Evolutionary conservation across 2,329 filamentous ascomycete species (phyloP).

Genomic region (Raffaelea deltoideospora): DNA sequence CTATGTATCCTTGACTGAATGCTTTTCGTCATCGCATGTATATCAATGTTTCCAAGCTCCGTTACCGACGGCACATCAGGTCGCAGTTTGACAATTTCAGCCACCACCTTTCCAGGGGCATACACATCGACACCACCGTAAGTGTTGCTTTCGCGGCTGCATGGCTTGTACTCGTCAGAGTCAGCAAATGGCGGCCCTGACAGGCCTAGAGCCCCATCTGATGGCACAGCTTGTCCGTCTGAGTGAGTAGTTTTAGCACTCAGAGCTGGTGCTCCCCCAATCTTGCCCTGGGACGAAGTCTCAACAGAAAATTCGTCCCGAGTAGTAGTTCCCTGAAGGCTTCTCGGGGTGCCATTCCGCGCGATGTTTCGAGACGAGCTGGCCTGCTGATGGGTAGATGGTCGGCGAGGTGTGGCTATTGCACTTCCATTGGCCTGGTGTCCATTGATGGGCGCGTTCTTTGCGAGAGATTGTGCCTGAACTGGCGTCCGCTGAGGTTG

Average conservation of each 20-base stretch:
- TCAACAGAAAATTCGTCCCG: slow-evolving; percentile 25
- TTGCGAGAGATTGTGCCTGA: slow-evolving; percentile 25
- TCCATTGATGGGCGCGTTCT: slow-evolving; percentile 29
- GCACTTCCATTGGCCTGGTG: slow-evolving; percentile 33
- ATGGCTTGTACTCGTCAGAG: slow-evolving; percentile 39
- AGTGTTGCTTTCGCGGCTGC: slow-evolving; percentile 36
- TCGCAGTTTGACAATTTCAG: slow-evolving; percentile 51
- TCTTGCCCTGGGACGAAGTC: slow-evolving; percentile 28
- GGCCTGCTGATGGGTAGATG: slow-evolving; percentile 26
- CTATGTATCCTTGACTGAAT: slow-evolving; percentile 79
- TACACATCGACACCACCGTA: slow-evolving; percentile 61
- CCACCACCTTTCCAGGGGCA: slow-evolving; percentile 47
- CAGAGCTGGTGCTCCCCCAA: slow-evolving; percentile 17
- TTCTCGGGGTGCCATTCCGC: slow-evolving; percentile 36
- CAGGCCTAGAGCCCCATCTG: slow-evolving; percentile 14
- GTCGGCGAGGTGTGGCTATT: slow-evolving; percentile 28
- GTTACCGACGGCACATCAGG: slow-evolving; percentile 60
- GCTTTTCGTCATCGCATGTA: slow-evolving; percentile 77
- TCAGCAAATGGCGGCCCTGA: slow-evolving; percentile 24
- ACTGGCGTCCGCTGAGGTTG: slow-evolving; percentile 16
- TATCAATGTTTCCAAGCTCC: slow-evolving; percentile 79
- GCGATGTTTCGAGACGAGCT: slow-evolving; percentile 26
- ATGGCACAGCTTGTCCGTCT: slow-evolving; percentile 13
- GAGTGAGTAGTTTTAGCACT: slow-evolving; percentile 14
- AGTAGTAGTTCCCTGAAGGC: slow-evolving; percentile 27